A percentile compares a stretch with the other conserved stretches of the same genome.
Evolutionary conservation across 2,329 filamentous ascomycete genomes (phyloP).

Genomic region (Apiospora malaysiana): DNA sequence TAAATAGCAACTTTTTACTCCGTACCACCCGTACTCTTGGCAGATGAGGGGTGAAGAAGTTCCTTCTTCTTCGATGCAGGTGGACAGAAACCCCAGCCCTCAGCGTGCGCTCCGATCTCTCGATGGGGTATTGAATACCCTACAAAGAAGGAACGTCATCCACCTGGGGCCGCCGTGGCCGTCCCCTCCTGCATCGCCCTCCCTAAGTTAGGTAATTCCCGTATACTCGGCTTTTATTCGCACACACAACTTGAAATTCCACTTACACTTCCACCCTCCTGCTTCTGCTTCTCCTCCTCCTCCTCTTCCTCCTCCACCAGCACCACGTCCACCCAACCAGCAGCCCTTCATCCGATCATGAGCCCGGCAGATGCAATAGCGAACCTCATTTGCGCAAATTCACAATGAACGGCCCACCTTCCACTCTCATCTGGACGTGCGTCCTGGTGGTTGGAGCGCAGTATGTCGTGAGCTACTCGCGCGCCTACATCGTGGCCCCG

Average conservation of each 20-base stretch:
- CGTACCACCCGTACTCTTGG: neutral
- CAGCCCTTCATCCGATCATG: conserved; percentile 12
- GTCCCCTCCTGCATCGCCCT: neutral
- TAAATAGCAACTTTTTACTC: neutral
- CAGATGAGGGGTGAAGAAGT: conserved; percentile 3
- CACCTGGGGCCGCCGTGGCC: neutral
- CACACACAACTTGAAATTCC: conserved; percentile 11
- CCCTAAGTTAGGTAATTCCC: neutral
- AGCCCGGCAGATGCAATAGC: neutral
- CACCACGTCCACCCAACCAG: conserved; percentile 13
- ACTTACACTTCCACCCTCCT: neutral
- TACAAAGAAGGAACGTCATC: conserved; percentile 17
- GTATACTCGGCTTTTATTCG: conserved; percentile 12
- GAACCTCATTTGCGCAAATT: conserved; percentile 1
- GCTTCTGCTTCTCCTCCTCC: neutral
- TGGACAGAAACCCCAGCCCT: conserved; percentile 6
- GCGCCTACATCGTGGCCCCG: conserved; percentile 64
- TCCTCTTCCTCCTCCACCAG: neutral
- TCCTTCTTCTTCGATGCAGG: neutral
- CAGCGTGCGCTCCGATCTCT: neutral
- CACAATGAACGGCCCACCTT: conserved; percentile 14
- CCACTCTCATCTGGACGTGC: conserved; percentile 52
- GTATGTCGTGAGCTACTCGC: conserved; percentile 56
- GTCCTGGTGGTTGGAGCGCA: conserved; percentile 62
- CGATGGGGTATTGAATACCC: neutral